Evolutionary conservation across 2,329 filamentous ascomycete species (phyloP).

Genomic region (Aspergillus hiratsukae): DNA sequence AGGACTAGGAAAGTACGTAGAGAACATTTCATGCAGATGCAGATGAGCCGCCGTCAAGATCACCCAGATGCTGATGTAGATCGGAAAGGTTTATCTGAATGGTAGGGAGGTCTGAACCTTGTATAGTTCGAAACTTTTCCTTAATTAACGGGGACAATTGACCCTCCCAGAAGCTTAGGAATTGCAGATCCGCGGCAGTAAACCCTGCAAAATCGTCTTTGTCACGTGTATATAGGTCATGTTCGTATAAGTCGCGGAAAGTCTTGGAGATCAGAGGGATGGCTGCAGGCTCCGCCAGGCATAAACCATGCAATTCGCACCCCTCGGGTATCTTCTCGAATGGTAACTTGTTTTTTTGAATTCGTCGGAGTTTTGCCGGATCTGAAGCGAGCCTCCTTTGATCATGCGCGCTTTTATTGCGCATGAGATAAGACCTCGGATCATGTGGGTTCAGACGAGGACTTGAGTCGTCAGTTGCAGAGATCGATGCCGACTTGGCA

Average conservation of each 20-base stretch:
- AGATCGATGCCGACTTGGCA: background rate
- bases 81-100: background rate
- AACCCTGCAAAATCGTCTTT: slow-evolving; percentile 11
- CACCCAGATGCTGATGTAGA: background rate
- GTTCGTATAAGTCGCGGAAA: slow-evolving; percentile 3
- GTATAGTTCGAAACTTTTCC: slow-evolving; percentile 12
- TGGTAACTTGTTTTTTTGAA: slow-evolving; percentile 22
- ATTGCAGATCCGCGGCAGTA: slow-evolving; percentile 1
- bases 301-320: slow-evolving; percentile 19
- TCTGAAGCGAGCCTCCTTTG: background rate
- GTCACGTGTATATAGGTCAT: slow-evolving; percentile 19
- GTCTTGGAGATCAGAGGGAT: slow-evolving; percentile 3
- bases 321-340: slow-evolving; percentile 26
- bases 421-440: slow-evolving; percentile 29
- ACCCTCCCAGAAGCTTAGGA: slow-evolving; percentile 13
- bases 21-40: too few relatives aligned
- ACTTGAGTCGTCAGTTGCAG: background rate
- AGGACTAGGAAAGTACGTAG: background rate
- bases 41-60: background rate
- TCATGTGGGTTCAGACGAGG: slow-evolving; percentile 20
- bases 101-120: slow-evolving; percentile 1
- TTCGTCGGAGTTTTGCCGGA: slow-evolving; percentile 11
- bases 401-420: slow-evolving; percentile 7
- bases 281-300: slow-evolving; percentile 7
- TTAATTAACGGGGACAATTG: slow-evolving; percentile 14